phyloP scores from a whole-genome alignment of 176 grass and related monocot genomes.

The Juncus inflexus region DNA sequence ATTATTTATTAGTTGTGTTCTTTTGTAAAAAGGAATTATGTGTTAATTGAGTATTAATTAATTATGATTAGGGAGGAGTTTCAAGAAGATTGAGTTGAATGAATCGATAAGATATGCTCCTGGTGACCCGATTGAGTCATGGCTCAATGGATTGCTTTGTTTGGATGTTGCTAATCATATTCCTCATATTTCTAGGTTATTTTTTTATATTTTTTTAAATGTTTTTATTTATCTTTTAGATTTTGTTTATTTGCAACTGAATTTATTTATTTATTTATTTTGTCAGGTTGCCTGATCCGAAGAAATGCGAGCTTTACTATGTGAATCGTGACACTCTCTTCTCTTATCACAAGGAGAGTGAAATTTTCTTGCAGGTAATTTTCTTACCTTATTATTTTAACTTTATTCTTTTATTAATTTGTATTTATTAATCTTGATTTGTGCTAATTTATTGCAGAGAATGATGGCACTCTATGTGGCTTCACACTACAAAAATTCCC shows the following conservation, averaged over 20 bases:
- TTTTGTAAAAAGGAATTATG: too few relatives aligned
- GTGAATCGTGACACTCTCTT: slow-evolving; percentile 97
- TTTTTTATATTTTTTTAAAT: slow-evolving; percentile 7
- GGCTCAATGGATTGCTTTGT: slow-evolving; percentile 93
- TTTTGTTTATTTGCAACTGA: slow-evolving; percentile 4
- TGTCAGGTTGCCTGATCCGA: slow-evolving; percentile 59
- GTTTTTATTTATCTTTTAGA: not conserved
- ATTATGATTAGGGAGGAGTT: slow-evolving; percentile 55
- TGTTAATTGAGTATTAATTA: too few relatives aligned
- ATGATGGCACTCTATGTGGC: slow-evolving; percentile 99
- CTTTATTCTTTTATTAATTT: too few relatives aligned
- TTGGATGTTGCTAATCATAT: slow-evolving; percentile 82
- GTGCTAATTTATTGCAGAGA: slow-evolving; percentile 47
- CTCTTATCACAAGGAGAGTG: slow-evolving; percentile 95
- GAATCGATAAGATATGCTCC: slow-evolving; percentile 97
- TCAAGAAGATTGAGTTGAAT: slow-evolving; percentile 94
- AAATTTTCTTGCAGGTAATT: slow-evolving; percentile 90
- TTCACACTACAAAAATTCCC: slow-evolving; percentile 99
- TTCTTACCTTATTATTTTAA: slow-evolving; percentile 5
- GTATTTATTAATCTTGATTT: slow-evolving; percentile 18
- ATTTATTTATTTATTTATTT: slow-evolving; percentile 2
- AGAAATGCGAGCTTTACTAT: slow-evolving; percentile 88
- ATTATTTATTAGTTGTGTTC: too few relatives aligned
- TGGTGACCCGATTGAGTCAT: slow-evolving; percentile 83
- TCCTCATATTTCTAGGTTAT: slow-evolving; percentile 83